Conservation (phyloP, 2,329 filamentous ascomycete genomes). For the Penicillium digitatum region DNA sequence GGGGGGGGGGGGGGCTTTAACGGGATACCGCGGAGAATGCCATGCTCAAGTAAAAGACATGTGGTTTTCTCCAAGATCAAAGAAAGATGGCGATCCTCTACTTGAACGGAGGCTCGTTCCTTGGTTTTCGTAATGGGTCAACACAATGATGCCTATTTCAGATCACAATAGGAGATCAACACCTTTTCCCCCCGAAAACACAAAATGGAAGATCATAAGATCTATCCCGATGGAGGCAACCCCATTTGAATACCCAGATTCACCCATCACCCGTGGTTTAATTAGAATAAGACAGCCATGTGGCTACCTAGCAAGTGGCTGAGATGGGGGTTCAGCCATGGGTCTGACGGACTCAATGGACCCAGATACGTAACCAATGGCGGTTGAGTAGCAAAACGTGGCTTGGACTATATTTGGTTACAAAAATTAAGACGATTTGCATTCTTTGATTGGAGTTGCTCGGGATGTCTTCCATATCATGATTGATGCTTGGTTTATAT, state of each 20-base stretch:
- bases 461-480: conserved; percentile 1
- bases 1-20: not conserved
- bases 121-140: not conserved
- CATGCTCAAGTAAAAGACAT: not conserved
- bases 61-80: not conserved
- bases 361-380: not conserved
- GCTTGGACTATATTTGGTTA: not conserved
- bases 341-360: not conserved
- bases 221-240: not conserved
- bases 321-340: not conserved
- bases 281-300: not conserved
- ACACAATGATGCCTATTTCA: not conserved
- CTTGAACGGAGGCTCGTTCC: not conserved
- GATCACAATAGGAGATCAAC: not conserved
- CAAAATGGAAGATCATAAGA: not conserved
- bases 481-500: conserved; percentile 22
- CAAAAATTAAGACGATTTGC: not conserved
- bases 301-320: not conserved
- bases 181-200: not conserved
- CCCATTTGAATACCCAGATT: not conserved
- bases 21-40: not conserved
- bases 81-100: conserved; percentile 3
- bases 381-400: not conserved
- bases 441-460: not conserved
- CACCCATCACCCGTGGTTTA: not conserved